phyloP scores from a whole-genome alignment of 345 rosid species.

The Raphanus raphanistrum region DNA sequence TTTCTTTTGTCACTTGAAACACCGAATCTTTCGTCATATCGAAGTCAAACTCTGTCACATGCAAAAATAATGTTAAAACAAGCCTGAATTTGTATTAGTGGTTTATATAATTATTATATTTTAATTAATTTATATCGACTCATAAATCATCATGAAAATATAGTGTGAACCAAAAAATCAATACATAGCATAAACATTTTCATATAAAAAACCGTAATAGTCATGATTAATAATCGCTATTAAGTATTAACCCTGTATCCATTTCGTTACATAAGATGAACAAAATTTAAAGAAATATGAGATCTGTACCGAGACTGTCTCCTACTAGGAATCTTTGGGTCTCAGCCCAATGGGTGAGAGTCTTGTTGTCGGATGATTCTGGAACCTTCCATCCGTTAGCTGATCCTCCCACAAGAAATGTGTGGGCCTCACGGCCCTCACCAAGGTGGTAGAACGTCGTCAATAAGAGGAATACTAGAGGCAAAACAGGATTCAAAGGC shows the following conservation, averaged over 20 bases:
- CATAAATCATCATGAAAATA: background rate
- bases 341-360: constrained; percentile 48
- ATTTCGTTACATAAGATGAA: background rate
- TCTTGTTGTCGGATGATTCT: constrained; percentile 20
- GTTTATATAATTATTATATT: background rate
- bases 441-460: constrained; percentile 22
- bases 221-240: background rate
- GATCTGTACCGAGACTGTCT: constrained; percentile 46
- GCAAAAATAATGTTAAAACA: background rate
- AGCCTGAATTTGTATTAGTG: background rate
- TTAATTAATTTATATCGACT: background rate
- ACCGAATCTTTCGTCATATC: constrained; percentile 50
- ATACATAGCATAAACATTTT: background rate
- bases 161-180: background rate
- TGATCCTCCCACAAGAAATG: constrained; percentile 53
- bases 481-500: constrained; percentile 5
- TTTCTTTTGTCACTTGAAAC: constrained; percentile 48
- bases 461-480: constrained; percentile 28
- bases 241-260: background rate
- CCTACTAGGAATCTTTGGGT: constrained; percentile 40
- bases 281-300: background rate
- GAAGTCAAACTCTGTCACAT: constrained; percentile 45
- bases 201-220: background rate
- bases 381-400: constrained; percentile 57
- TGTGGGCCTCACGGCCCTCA: constrained; percentile 52